A percentile compares a stretch with the other conserved stretches of the same genome.
phyloP scores from a whole-genome alignment of 352 stramenopile genomes.

The Phytophthora sp. region DNA sequence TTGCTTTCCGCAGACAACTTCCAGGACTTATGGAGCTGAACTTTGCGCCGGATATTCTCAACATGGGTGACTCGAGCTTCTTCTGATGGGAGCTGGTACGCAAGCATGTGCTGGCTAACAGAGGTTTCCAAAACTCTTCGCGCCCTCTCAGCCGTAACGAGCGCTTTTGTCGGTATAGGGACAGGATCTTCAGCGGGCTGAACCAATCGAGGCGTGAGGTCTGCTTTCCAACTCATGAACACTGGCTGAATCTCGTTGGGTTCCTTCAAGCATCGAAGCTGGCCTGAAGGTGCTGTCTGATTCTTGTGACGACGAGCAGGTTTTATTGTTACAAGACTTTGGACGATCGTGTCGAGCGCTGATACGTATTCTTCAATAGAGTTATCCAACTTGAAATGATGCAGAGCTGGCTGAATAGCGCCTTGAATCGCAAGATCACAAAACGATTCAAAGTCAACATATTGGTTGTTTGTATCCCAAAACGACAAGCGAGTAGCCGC shows the following conservation, averaged over 20 bases:
- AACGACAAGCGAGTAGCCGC: slow-evolving; percentile 28
- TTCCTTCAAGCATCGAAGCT: slow-evolving; percentile 37
- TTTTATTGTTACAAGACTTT: slow-evolving; percentile 40
- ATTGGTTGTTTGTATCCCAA: slow-evolving; percentile 30
- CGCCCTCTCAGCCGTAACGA: slow-evolving; percentile 21
- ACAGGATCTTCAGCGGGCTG: slow-evolving; percentile 2
- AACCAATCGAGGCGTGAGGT: slow-evolving; percentile 26
- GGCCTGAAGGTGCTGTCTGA: neutral
- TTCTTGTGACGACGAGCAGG: neutral
- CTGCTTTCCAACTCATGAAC: slow-evolving; percentile 50
- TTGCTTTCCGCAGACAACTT: slow-evolving; percentile 34
- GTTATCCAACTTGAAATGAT: slow-evolving; percentile 56
- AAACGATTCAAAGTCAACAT: slow-evolving; percentile 59
- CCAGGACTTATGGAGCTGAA: slow-evolving; percentile 71
- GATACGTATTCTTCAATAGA: slow-evolving; percentile 50
- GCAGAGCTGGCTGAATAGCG: slow-evolving; percentile 56
- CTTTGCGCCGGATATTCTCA: slow-evolving; percentile 55
- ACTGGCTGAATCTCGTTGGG: slow-evolving; percentile 53
- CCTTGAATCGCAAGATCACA: slow-evolving; percentile 48
- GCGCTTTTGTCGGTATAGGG: neutral
- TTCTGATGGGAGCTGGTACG: slow-evolving; percentile 36
- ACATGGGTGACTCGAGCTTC: slow-evolving; percentile 43
- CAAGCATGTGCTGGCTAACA: slow-evolving; percentile 31
- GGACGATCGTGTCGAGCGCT: slow-evolving; percentile 48
- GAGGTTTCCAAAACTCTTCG: slow-evolving; percentile 28